phyloP scores from a whole-genome alignment of 2,329 filamentous ascomycete species.

The Colletotrichum higginsianum region DNA sequence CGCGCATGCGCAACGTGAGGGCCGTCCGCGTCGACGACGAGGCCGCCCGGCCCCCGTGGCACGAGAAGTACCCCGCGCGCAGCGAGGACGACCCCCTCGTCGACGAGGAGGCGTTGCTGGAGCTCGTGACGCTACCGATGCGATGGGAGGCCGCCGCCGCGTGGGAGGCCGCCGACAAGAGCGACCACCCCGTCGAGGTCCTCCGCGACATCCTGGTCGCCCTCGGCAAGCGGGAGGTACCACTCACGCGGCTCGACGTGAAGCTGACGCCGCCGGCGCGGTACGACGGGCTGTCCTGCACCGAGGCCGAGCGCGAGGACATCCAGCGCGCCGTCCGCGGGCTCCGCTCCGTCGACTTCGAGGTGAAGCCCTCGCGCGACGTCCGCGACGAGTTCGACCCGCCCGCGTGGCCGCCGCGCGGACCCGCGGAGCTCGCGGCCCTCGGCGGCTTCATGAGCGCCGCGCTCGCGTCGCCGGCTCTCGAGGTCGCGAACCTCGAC shows the following conservation, averaged over 20 bases:
- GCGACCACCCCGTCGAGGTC: slow-evolving; percentile 2
- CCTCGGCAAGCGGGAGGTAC: not conserved
- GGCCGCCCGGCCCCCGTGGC: not conserved
- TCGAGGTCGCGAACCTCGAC: not conserved
- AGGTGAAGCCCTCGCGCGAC: not conserved
- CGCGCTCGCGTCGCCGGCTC: not conserved
- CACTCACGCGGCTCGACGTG: not conserved
- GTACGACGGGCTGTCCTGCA: not conserved
- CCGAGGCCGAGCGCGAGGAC: not conserved
- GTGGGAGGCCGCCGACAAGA: not conserved
- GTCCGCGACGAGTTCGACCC: not conserved
- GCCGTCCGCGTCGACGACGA: not conserved
- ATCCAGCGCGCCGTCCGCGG: not conserved
- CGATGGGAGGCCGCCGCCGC: not conserved
- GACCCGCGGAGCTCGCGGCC: not conserved
- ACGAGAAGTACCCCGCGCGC: not conserved
- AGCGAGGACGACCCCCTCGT: not conserved
- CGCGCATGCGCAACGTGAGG: not conserved
- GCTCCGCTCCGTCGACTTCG: not conserved
- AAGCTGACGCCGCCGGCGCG: not conserved
- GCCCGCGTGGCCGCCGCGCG: not conserved
- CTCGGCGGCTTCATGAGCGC: slow-evolving; percentile 9
- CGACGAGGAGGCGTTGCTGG: not conserved
- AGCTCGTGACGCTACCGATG: not conserved
- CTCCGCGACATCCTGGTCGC: not conserved